phyloP scores from a whole-genome alignment of 2,329 filamentous ascomycete species.

The Exophiala xenobiotica region DNA sequence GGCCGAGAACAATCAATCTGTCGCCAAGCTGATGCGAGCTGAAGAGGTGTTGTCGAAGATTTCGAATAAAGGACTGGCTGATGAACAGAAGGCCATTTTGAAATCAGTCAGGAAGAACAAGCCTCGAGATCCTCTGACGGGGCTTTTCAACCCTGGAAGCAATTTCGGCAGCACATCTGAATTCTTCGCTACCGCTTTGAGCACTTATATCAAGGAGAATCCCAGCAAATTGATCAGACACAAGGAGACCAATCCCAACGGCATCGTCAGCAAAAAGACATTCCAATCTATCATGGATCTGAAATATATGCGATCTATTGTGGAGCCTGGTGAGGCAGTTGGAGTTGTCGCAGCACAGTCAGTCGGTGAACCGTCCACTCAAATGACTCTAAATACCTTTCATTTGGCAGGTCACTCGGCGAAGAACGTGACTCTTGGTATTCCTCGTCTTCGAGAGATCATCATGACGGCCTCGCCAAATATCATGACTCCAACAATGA shows the following conservation, averaged over 20 bases:
- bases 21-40: constrained; percentile 74
- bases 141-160: constrained; percentile 71
- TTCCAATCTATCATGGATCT: constrained; percentile 83
- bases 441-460: constrained; percentile 93
- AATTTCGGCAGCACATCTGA: constrained; percentile 87
- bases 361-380: constrained; percentile 93
- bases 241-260: constrained; percentile 54
- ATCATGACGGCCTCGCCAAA: constrained; percentile 92
- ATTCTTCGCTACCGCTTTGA: constrained; percentile 71
- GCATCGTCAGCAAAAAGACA: constrained; percentile 63
- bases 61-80: constrained; percentile 11
- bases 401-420: constrained; percentile 97
- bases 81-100: constrained; percentile 56
- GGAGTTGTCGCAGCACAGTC: constrained; percentile 97
- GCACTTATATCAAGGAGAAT: constrained; percentile 76
- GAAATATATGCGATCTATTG: constrained; percentile 87
- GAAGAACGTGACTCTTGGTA: constrained; percentile 98
- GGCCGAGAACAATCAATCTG: constrained; percentile 77
- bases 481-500: constrained; percentile 91
- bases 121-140: constrained; percentile 71
- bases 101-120: constrained; percentile 60
- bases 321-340: constrained; percentile 93
- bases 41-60: constrained; percentile 40
- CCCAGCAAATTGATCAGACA: constrained; percentile 59
- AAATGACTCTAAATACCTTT: constrained; percentile 99